phyloP scores from a whole-genome alignment of 1,284 basidiomycete genomes.

The Porogramme epimiltina region DNA sequence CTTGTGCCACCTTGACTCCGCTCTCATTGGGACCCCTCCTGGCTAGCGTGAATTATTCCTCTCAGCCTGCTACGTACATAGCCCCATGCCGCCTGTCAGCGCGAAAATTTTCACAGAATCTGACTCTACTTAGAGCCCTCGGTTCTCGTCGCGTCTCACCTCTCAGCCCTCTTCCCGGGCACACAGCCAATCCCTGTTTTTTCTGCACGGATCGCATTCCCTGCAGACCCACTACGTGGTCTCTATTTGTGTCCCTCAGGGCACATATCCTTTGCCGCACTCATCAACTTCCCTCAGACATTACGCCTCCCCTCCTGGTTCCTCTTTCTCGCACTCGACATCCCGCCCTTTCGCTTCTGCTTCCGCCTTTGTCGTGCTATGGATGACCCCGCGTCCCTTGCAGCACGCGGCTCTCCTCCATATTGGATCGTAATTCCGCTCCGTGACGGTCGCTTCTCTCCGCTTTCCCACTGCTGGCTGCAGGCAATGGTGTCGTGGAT shows the following conservation, averaged over 20 bases:
- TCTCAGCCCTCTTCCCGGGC: conserved; percentile 62
- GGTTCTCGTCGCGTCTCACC: conserved; percentile 60
- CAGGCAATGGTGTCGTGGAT: conserved; percentile 71
- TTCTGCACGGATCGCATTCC: conserved; percentile 56
- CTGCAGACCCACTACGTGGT: conserved; percentile 42
- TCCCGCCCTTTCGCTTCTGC: conserved; percentile 71
- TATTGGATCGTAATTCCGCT: conserved; percentile 75
- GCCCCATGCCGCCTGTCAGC: neutral
- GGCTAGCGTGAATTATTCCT: no score
- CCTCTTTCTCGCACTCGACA: conserved; percentile 63
- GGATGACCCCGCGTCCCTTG: conserved; percentile 67
- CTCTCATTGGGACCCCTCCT: no score
- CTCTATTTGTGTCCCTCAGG: conserved; percentile 63
- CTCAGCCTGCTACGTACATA: neutral
- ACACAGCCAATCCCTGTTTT: conserved; percentile 53
- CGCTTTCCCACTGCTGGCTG: conserved; percentile 55
- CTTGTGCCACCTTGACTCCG: no score
- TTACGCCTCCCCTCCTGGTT: conserved; percentile 78
- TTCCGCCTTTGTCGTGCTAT: conserved; percentile 72
- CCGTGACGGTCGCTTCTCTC: conserved; percentile 47
- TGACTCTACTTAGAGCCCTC: conserved; percentile 25
- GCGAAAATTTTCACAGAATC: conserved; percentile 2
- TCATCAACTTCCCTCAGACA: conserved; percentile 58
- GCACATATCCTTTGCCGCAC: conserved; percentile 70
- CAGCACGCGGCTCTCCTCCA: conserved; percentile 71